Evolutionary conservation across 2,329 filamentous ascomycete genomes (phyloP).

Genomic region (Epichloe coenophiala): DNA sequence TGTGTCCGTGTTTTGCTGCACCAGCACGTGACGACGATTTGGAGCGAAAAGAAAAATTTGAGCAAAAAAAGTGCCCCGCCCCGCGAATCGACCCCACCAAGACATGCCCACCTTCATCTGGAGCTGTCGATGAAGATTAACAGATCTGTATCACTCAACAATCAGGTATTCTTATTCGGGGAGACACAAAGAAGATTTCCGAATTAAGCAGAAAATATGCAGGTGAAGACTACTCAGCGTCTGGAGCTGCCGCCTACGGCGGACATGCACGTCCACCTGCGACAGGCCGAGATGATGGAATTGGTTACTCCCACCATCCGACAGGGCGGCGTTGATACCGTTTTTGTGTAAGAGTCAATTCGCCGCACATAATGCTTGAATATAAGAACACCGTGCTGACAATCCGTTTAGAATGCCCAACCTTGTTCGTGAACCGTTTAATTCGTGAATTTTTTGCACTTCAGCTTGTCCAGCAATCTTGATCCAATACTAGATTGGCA

Average conservation of each 20-base stretch:
- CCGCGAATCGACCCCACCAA: background rate
- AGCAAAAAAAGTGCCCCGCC: background rate
- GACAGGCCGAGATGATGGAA: slow-evolving; percentile 53
- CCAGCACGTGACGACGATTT: too few species aligned
- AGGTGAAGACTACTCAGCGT: slow-evolving; percentile 4
- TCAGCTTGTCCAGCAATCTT: background rate
- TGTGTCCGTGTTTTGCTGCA: too few species aligned
- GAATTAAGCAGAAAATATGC: background rate
- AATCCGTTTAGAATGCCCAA: slow-evolving; percentile 38
- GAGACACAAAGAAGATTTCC: too few species aligned
- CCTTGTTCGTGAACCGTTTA: slow-evolving; percentile 25
- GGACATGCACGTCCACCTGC: slow-evolving; percentile 59
- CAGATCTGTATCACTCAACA: background rate
- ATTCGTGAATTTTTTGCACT: background rate
- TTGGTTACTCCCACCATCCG: slow-evolving; percentile 36
- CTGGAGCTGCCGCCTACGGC: slow-evolving; percentile 47
- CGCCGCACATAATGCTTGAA: background rate
- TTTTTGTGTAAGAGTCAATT: slow-evolving; percentile 26
- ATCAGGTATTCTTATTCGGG: background rate
- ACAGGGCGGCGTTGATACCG: slow-evolving; percentile 52
- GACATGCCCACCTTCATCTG: background rate
- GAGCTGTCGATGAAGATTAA: background rate
- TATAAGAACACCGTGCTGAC: background rate
- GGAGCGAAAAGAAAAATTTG: too few species aligned
- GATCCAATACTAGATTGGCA: background rate